Percentiles rank a stretch among this genome's conserved stretches.
These are phyloP conservation scores for Acacia melanoxylon DNA, from an alignment of 306 rosid species.

Conservation along the genomic window DNA sequence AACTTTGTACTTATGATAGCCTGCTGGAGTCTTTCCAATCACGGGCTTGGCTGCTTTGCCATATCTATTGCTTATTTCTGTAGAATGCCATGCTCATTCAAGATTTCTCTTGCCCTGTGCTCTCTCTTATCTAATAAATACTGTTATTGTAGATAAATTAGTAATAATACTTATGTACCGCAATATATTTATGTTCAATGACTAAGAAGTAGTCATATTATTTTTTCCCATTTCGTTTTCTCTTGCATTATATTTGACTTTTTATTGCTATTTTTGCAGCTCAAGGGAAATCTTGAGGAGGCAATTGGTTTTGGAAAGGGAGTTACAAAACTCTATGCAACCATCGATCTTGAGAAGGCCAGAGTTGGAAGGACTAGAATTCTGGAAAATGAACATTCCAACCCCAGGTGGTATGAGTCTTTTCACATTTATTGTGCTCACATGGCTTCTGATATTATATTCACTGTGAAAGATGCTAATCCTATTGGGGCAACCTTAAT, in stretches of 20 bases:
- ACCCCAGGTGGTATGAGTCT: slow-evolving; percentile 71
- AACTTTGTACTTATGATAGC: background rate
- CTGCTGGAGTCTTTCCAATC: slow-evolving; percentile 6
- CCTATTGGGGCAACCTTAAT: slow-evolving; percentile 78
- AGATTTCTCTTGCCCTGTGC: background rate
- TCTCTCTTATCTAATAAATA: background rate
- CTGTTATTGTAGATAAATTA: background rate
- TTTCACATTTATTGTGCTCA: slow-evolving; percentile 80
- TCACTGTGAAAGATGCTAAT: slow-evolving; percentile 73
- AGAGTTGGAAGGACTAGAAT: slow-evolving; percentile 77
- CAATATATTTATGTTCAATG: background rate
- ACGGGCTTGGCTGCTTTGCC: slow-evolving; percentile 1
- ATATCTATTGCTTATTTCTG: background rate
- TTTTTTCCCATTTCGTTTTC: slow-evolving; percentile 8
- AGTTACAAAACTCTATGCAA: slow-evolving; percentile 62
- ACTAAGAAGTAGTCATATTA: slow-evolving; percentile 1
- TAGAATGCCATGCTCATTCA: slow-evolving; percentile 11
- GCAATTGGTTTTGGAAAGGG: slow-evolving; percentile 69
- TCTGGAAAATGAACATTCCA: slow-evolving; percentile 54
- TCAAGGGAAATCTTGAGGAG: slow-evolving; percentile 59
- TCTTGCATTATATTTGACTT: slow-evolving; percentile 9
- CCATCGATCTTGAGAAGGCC: slow-evolving; percentile 76
- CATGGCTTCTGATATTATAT: slow-evolving; percentile 55
- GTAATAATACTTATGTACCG: background rate
- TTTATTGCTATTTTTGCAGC: slow-evolving; percentile 32